Evolutionary conservation across 2,329 filamentous ascomycete species (phyloP), one percentile per base, ranked within the genome.

Genomic region (Exophiala oligosperma): DNA sequence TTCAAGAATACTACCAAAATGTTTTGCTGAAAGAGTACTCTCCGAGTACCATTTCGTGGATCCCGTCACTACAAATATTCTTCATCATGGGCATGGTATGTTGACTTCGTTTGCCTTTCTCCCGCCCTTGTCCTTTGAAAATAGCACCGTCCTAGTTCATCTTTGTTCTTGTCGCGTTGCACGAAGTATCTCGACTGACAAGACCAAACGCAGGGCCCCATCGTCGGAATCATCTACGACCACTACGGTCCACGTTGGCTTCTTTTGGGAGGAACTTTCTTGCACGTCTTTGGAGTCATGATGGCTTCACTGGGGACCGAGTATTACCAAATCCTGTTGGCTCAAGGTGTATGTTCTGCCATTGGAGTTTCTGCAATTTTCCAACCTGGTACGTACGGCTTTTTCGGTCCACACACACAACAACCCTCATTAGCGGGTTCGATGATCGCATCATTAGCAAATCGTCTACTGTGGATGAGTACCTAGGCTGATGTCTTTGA

Each of bases 241-340:
- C 81, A 75, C 56, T 82, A 84, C 55, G 87, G 87, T 0, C 84
- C 86, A 0, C 78, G 80, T 28, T 79, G 74, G 44, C 71, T 89
- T 2, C 67, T 83, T 1, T 37, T 81, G 0, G 66, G 72, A 26
- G 82, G 82, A 24, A 77, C 76, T 1, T 72, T 83, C 52, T 67
- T 84, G 12, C 80, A 84, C 57, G 78, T 84, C 52, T 81, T 84
- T 52, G 81, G 81, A 3, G 69, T 84, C n/a, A 83, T 84, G 80
- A 84, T 84, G 81, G 72, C 79, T 1, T 79, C 76, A 17, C 69
- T 84, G 2, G 78, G 77, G n/a, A 76, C 67, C 0, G 69, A 82
- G 56, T 84, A 84, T 70, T 84, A 81, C 60, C 81, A 84, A 56
- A 77, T 84, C 59, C 72, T 84, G 46, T 77, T 84, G 2, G 73